phyloP scores from a whole-genome alignment of 768 basidiomycete genomes.

The Xerocomus brunneocitrinus region DNA sequence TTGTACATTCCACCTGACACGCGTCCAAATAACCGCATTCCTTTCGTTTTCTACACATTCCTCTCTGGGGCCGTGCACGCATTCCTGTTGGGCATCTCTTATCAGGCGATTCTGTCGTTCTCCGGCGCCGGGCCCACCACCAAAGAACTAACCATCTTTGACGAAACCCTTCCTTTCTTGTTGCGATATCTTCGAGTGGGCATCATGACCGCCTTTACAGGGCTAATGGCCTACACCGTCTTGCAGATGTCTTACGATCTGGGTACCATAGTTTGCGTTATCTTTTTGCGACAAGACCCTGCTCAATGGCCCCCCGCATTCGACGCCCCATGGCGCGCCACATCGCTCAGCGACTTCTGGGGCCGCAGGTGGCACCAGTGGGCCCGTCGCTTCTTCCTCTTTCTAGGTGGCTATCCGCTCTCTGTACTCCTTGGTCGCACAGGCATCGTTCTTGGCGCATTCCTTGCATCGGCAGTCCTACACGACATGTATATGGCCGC shows the following conservation, averaged over 20 bases:
- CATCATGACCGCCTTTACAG: conserved; percentile 38
- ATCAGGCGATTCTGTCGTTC: conserved; percentile 45
- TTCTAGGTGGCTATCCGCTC: conserved; percentile 28
- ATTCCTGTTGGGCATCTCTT: conserved; percentile 42
- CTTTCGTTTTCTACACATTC: conserved; percentile 37
- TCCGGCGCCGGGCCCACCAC: conserved; percentile 22
- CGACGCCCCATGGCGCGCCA: conserved; percentile 32
- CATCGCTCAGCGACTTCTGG: conserved; percentile 38
- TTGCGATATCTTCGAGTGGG: conserved; percentile 36
- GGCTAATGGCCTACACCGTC: conserved; percentile 42
- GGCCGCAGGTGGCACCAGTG: conserved; percentile 37
- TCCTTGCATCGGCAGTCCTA: conserved; percentile 51
- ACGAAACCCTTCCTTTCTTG: conserved; percentile 25
- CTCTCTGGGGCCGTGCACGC: conserved; percentile 33
- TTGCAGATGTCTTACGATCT: conserved; percentile 36
- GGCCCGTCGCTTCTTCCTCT: conserved; percentile 31
- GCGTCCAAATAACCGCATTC: conserved; percentile 35
- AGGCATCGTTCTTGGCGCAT: conserved; percentile 51
- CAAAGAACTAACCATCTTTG: conserved; percentile 23
- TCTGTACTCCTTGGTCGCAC: conserved; percentile 41
- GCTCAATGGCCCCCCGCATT: conserved; percentile 33
- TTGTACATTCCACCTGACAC: conserved; percentile 32
- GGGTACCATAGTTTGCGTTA: conserved; percentile 18
- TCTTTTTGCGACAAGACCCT: conserved; percentile 28
- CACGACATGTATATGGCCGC: conserved; percentile 52